These are phyloP conservation scores for Suhomyces terraborum DNA, from an alignment of 1,139 yeast genomes.

Conservation along the genomic window DNA sequence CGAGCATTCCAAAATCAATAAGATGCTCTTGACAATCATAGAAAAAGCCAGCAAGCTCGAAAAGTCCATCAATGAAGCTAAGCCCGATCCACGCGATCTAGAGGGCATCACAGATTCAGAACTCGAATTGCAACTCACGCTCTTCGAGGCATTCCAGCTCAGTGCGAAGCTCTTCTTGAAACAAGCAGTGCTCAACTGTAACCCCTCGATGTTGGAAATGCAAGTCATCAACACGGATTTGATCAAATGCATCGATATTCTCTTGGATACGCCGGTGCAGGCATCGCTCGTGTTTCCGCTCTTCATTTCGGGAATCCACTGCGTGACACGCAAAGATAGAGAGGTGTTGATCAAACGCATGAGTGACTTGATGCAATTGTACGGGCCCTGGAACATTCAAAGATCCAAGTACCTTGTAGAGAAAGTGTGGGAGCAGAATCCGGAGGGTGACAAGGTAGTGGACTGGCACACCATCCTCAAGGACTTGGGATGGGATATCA, in stretches of 20 bases:
- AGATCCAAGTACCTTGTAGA: constrained; percentile 62
- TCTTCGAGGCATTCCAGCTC: constrained; percentile 72
- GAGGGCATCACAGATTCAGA: constrained; percentile 52
- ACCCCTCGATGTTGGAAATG: constrained; percentile 65
- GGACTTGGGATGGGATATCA: constrained; percentile 73
- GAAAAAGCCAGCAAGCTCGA: constrained; percentile 51
- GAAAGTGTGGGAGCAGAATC: constrained; percentile 48
- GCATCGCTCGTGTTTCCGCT: constrained; percentile 74
- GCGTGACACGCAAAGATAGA: constrained; percentile 54
- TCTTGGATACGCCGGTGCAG: constrained; percentile 68
- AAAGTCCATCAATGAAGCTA: constrained; percentile 48
- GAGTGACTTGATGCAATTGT: constrained; percentile 57
- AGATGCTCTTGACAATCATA: constrained; percentile 28
- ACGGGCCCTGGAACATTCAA: constrained; percentile 67
- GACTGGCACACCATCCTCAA: constrained; percentile 73
- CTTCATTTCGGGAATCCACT: constrained; percentile 74
- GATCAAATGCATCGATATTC: constrained; percentile 57
- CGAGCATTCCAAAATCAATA: constrained; percentile 29
- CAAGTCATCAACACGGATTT: constrained; percentile 60
- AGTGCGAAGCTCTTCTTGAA: constrained; percentile 68
- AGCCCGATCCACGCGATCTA: constrained; percentile 57
- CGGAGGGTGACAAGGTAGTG: constrained; percentile 39
- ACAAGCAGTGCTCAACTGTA: constrained; percentile 61
- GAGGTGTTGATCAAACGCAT: constrained; percentile 53
- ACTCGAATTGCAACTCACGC: constrained; percentile 63